Evolutionary conservation across 2,329 filamentous ascomycete species (phyloP).

Genomic region (Scortechinia acanthostroma): DNA sequence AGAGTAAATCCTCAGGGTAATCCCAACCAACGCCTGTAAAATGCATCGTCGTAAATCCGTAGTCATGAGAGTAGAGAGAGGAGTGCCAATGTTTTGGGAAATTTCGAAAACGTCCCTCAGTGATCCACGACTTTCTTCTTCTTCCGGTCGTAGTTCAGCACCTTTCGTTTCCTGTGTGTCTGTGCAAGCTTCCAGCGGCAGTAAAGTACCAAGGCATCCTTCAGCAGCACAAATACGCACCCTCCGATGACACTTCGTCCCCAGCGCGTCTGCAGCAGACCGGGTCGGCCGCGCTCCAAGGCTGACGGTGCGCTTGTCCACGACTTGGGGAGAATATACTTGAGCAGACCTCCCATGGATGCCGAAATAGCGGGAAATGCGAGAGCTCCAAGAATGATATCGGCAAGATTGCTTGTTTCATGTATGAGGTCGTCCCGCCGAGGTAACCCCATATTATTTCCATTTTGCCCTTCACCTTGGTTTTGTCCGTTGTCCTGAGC

Average conservation of each 20-base stretch:
- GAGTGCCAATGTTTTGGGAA: no score
- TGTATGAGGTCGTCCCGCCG: conserved; percentile 15
- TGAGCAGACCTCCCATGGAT: conserved; percentile 69
- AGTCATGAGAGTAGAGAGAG: background rate
- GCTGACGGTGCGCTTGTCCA: conserved; percentile 45
- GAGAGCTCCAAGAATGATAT: conserved; percentile 61
- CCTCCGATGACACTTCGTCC: conserved; percentile 83
- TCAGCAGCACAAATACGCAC: conserved; percentile 79
- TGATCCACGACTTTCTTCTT: no score
- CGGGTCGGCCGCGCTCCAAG: conserved; percentile 33
- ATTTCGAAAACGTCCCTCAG: no score
- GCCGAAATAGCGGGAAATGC: conserved; percentile 78
- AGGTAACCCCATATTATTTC: conserved; percentile 6
- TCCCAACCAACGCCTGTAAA: background rate
- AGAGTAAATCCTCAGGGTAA: no score
- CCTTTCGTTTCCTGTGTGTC: conserved; percentile 31
- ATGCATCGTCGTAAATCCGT: conserved; percentile 1
- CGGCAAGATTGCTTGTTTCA: conserved; percentile 43
- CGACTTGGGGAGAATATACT: conserved; percentile 55
- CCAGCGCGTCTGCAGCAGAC: conserved; percentile 77
- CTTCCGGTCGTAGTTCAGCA: conserved; percentile 32
- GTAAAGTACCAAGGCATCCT: conserved; percentile 57
- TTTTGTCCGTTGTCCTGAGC: background rate
- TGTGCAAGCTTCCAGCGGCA: conserved; percentile 33
- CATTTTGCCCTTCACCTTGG: background rate